Percentiles rank a stretch among this genome's conserved stretches.
Evolutionary conservation across 2,329 filamentous ascomycete genomes (phyloP).

Genomic region (Aspergillus amoenus): DNA sequence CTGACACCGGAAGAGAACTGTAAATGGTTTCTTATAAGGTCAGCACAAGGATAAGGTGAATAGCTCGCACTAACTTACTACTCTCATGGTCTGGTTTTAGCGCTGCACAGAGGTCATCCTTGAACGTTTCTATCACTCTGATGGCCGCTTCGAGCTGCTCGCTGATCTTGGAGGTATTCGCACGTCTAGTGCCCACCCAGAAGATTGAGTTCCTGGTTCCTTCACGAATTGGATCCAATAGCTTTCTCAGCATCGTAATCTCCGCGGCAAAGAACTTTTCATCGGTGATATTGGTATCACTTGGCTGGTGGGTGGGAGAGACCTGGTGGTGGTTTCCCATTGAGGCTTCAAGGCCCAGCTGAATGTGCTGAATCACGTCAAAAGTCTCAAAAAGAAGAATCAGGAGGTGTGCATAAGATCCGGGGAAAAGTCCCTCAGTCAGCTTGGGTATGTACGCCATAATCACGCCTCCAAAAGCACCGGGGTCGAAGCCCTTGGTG

Average conservation of each 20-base stretch:
- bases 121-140: conserved; percentile 23
- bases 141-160: conserved; percentile 20
- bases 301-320: background rate
- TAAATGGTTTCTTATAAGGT: conserved; percentile 17
- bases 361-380: conserved; percentile 63
- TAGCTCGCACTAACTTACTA: conserved; percentile 14
- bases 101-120: conserved; percentile 16
- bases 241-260: conserved; percentile 23
- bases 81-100: conserved; percentile 11
- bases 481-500: conserved; percentile 22
- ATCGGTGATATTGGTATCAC: conserved; percentile 11
- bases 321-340: conserved; percentile 48
- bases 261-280: conserved; percentile 22
- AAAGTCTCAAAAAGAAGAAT: conserved; percentile 39
- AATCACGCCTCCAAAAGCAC: conserved; percentile 16
- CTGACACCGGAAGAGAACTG: conserved; percentile 8
- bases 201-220: conserved; percentile 15
- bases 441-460: conserved; percentile 9
- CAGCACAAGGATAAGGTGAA: background rate
- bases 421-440: conserved; percentile 15
- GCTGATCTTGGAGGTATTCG: conserved; percentile 8
- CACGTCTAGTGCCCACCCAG: conserved; percentile 19
- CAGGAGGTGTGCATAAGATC: conserved; percentile 26
- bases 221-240: conserved; percentile 22
- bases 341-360: conserved; percentile 64